Evolutionary conservation across 306 rosid genomes (phyloP), one percentile per base, ranked within the genome.

Genomic region (Neltuma alba): DNA sequence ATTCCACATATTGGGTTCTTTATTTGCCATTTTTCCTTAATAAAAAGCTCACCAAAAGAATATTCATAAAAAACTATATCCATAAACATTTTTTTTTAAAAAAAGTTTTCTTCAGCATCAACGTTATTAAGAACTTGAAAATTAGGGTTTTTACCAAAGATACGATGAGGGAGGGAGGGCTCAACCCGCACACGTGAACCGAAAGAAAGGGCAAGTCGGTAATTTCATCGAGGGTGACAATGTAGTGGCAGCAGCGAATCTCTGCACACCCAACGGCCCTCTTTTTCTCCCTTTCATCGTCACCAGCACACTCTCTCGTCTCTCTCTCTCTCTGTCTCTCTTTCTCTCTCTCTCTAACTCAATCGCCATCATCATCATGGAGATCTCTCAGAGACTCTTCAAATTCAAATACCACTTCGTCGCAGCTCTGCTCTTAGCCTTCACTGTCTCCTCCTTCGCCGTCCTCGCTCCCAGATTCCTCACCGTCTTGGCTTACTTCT

Each of bases 401-500:
- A 86, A 86, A 82, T 85, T 87, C 70, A 89, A 81, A 70, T 85
- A 83, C 90, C 91, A 89, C 76, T 30, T 92, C 47, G 25, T 85
- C 7, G 75, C 70, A 1, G 83, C 79, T 2, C 67, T 89, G 12
- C 1, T 81, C 3, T 30, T 88, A 9, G 70, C 60, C 45, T 2
- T 84, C 45, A 66, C 76, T 33, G 60, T 89, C 25, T 55, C 83
- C 72, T 15, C 86, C 30, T 76, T 92, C 58, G 15, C 82, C 77
- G 31, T 80, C 12, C 6, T 91, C 23, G 93, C 91, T 0, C 97
- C 97, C 6, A 83, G 87, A 76, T 85, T 92, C 76, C 23, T 91
- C 18, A 77, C 87, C 57, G 79, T 94, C 55, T n/a, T 94, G 27
- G 88, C 91, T 36, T 94, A 91, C 87, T 94, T 94, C 79, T 94